Evolutionary conservation across 768 basidiomycete genomes (phyloP).

Genomic region (Boletus vermiculosoides): DNA sequence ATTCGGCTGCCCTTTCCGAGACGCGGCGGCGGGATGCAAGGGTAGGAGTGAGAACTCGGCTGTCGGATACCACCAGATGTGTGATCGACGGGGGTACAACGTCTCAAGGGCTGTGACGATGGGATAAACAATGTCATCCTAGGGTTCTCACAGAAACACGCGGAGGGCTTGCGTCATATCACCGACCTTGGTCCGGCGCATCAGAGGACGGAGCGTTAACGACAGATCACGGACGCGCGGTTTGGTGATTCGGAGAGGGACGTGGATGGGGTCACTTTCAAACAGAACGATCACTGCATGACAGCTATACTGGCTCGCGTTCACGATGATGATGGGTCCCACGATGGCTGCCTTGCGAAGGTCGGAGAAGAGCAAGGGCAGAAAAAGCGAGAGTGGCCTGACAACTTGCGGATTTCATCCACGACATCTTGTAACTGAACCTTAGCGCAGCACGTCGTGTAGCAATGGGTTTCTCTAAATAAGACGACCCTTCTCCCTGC

Average conservation of each 20-base stretch:
- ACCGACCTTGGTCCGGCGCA: neutral
- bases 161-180: neutral
- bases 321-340: neutral
- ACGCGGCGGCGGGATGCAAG: neutral
- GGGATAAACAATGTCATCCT: neutral
- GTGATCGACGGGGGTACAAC: neutral
- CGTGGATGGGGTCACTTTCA: neutral
- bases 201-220: neutral
- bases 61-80: neutral
- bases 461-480: too few relatives aligned
- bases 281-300: neutral
- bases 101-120: neutral
- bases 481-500: too few relatives aligned
- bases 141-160: neutral
- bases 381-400: neutral
- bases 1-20: neutral
- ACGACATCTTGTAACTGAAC: constrained; percentile 3
- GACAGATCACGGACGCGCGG: neutral
- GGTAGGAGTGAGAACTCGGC: neutral
- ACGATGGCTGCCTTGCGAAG: neutral
- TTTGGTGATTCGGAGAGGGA: neutral
- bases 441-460: too few relatives aligned
- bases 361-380: neutral
- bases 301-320: neutral
- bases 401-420: neutral